Percentiles rank a stretch among this genome's conserved stretches.
phyloP scores from a whole-genome alignment of 148 eudicot genomes.

The Diospyros kaki region DNA sequence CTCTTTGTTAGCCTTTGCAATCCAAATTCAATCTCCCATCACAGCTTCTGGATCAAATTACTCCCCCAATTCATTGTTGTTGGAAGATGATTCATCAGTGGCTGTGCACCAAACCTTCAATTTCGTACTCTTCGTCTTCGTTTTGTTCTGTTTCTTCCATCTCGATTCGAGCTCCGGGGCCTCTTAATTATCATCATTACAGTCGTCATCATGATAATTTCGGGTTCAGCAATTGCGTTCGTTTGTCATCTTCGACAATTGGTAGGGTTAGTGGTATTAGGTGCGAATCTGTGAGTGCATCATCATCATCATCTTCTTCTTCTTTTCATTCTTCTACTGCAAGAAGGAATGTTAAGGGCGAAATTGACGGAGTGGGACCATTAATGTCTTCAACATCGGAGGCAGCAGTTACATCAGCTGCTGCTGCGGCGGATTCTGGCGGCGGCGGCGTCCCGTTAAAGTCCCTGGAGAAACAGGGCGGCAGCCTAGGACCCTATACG shows the following conservation, averaged over 20 bases:
- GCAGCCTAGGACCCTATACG: constrained; percentile 47
- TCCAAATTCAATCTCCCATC: no score
- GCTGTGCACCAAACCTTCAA: not conserved
- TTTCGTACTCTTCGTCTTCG: not conserved
- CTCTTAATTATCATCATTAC: not conserved
- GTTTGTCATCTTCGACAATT: not conserved
- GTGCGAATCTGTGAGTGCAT: not conserved
- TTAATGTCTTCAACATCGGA: not conserved
- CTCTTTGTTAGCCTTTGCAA: no score
- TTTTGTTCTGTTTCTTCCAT: not conserved
- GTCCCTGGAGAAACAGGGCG: not conserved
- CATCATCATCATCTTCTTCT: not conserved
- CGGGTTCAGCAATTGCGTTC: not conserved
- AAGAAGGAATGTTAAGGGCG: no score
- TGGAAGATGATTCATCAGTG: constrained; percentile 12
- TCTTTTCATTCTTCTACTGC: not conserved
- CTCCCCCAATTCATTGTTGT: not conserved
- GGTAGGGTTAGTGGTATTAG: not conserved
- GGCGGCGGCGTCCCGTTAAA: constrained; percentile 3
- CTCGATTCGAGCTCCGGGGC: not conserved
- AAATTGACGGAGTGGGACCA: no score
- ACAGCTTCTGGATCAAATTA: no score
- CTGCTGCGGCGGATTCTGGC: not conserved
- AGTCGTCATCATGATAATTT: not conserved
- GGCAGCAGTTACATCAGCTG: not conserved